Evolutionary conservation across 1,139 yeast genomes (phyloP), one percentile per base, ranked within the genome.

Genomic region (Suhomyces chickasaworum): DNA sequence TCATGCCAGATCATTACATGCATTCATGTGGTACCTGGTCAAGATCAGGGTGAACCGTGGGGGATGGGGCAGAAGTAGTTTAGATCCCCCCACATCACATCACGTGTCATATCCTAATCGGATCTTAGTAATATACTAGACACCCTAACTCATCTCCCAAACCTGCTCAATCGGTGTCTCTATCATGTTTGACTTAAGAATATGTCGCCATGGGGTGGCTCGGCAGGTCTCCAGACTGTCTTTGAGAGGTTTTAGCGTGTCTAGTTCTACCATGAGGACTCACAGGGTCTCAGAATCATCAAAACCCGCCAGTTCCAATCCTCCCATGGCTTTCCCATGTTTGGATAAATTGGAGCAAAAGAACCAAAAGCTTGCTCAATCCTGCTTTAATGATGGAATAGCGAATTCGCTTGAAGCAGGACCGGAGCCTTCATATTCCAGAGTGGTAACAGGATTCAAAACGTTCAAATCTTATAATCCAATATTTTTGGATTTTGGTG

Each of bases 351-450:
- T 86, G 33, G 96, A 89, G 54, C 71, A 77, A 47, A 78, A 83
- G 55, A 77, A 82, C 1, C 74, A 78, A 49, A 64, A 69, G 21
- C 63, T 83, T 25, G 67, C 72, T 18, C 54, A 58, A 30, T 56
- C 60, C 9, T 54, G 63, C 44, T 16, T 42, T 7, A 25, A 44
- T 2, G 52, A 56, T 23, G 13, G 8, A 12, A 67, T 69, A 13
- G 63, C 75, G 18, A 69, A 65, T 46, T 73, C 84, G 10, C 70
- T 81, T 39, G 85, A 84, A 48, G 76, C 81, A 36, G 91, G 95
- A 0, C 95, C 95, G 1, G 97, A 90, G 59, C 97, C 97, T 0
- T 78, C 86, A 1, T 90, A 90, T 64, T 77, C 91, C 1, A 77
- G 77, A 52, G 84, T 86, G 2, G 80, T 78, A 42, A 75, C 86